phyloP scores from a whole-genome alignment of 495 filamentous ascomycete genomes.

The Hypoxylon rickii region DNA sequence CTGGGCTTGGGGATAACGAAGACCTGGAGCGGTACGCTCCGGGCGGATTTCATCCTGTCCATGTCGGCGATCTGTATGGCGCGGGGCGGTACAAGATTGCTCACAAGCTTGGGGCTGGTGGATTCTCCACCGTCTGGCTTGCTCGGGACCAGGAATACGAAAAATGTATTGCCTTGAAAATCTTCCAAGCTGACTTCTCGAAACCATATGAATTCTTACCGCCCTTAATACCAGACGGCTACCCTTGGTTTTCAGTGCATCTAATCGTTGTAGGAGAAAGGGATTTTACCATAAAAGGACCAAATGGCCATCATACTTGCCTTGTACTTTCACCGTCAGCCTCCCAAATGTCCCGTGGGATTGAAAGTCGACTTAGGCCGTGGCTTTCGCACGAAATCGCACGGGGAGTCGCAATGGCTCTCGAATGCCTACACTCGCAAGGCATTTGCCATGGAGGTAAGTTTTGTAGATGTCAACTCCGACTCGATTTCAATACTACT shows the following conservation, averaged over 20 bases:
- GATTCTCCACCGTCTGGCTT: not conserved
- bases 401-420: constrained; percentile 26
- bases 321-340: constrained; percentile 30
- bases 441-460: constrained; percentile 31
- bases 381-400: constrained; percentile 13
- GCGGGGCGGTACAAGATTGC: not conserved
- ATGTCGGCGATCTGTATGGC: not conserved
- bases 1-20: too few species aligned
- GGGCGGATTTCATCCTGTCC: not conserved
- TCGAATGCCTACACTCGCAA: constrained; percentile 23
- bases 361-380: constrained; percentile 18
- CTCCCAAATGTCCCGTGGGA: constrained; percentile 17
- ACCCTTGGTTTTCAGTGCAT: too few species aligned
- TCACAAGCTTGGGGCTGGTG: not conserved
- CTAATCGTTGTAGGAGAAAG: constrained; percentile 13
- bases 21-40: not conserved
- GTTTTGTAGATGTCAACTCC: constrained; percentile 13
- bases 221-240: too few species aligned
- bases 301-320: constrained; percentile 31
- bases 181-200: too few species aligned
- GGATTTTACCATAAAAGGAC: constrained; percentile 26
- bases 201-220: too few species aligned
- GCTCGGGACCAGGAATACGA: not conserved
- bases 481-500: not conserved
- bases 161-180: too few species aligned